Base-by-base conservation (phyloP, 2,329 filamentous ascomycete species). In the Sarocladiaceae sp. region DNA sequence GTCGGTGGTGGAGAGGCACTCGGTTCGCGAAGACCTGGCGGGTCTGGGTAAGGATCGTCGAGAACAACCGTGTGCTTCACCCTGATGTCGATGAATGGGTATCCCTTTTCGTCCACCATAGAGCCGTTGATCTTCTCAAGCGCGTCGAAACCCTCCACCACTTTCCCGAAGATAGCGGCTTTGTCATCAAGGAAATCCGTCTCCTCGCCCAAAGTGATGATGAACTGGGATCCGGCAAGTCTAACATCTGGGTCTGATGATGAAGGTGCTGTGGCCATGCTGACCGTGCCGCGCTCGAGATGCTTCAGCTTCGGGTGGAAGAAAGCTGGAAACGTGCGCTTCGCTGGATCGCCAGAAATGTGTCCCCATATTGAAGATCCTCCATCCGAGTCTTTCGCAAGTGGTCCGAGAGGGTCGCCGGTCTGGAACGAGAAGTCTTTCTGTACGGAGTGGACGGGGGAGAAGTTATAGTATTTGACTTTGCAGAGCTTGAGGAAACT, bases 401-500 rank as follows among this genome's bases (percentile, higher is more conserved):
- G 82, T 12, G 92, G 93, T 12, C 94, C 93, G 51, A 97, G 84
- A 12, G 93, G 93, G 64, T 97, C 94, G 66, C 93, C 93, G 28
- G 90, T 95, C 71, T 97, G 93, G 71, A 96, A 96, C 55, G 92
- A 96, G 71, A 97, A 97, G 71, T 90, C 85, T 68, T 93, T 94
- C 66, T 97, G 94, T 33, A 99, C 83, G 59, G 87, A 91, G 73
- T 97, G 90, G 52, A 97, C 75, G 23, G 93, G 94, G 5, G 91
- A 86, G 69, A 95, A 97, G 75, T 97, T 97, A 83, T 97, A 99
- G 75, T 97, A 99, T 75, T 97, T 99, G 71, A 91, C 78, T 74
- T 97, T 97, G 83, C 94, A 97, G 61, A 99, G 88, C 79, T 99
- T 97, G 53, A 99, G 77, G 70, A 99, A 97, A 79, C 90, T 95